These are phyloP conservation scores for Syzygium aqueum DNA, from an alignment of 345 rosid genomes.

Conservation along the genomic window DNA sequence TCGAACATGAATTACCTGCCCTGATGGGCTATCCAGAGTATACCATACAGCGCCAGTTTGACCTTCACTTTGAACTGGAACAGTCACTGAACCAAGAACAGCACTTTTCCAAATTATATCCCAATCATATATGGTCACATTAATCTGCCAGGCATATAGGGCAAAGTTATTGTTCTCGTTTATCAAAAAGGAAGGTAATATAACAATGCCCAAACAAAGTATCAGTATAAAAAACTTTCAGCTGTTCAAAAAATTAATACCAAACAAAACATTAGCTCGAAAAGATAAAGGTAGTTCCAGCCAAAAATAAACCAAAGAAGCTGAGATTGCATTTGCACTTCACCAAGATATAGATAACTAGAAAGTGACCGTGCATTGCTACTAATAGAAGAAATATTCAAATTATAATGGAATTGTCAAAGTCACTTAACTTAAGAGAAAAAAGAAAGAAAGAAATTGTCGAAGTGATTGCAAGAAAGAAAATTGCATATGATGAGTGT, in stretches of 20 bases:
- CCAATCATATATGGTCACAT: conserved; percentile 96
- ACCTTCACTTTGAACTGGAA: conserved; percentile 80
- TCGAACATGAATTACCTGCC: conserved; percentile 55
- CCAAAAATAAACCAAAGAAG: not conserved
- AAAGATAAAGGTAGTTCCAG: not conserved
- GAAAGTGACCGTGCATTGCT: not conserved
- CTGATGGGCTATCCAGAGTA: conserved; percentile 81
- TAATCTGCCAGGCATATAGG: conserved; percentile 43
- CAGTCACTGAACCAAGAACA: conserved; percentile 87
- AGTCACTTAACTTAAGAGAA: not conserved
- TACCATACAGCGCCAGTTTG: conserved; percentile 89
- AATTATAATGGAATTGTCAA: not conserved
- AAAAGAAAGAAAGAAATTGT: not conserved
- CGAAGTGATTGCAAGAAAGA: not conserved
- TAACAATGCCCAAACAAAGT: not conserved
- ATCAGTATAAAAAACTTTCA: not conserved
- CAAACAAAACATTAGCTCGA: not conserved
- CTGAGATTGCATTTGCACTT: not conserved
- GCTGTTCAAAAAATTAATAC: not conserved
- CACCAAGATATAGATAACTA: not conserved
- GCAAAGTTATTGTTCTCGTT: not conserved
- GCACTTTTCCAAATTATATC: conserved; percentile 99
- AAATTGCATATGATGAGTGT: not conserved
- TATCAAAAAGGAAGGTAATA: not conserved
- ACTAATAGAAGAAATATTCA: not conserved